Percentiles rank a stretch among this genome's conserved stretches.
Evolutionary conservation across 2,329 filamentous ascomycete species (phyloP).

Genomic region (Teratosphaeria nubilosa): DNA sequence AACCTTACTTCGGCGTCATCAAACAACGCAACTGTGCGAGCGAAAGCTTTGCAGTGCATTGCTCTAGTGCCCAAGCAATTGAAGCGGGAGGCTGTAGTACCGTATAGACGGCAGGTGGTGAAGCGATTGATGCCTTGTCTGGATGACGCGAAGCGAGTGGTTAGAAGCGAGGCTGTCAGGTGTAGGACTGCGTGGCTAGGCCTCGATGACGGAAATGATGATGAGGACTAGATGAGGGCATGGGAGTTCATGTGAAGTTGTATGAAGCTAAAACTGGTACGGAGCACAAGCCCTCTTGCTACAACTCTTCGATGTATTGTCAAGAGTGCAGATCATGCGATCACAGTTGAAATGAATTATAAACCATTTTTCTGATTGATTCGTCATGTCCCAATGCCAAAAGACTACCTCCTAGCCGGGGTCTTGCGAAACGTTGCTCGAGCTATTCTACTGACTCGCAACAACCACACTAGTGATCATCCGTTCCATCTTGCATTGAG

Average conservation of each 20-base stretch:
- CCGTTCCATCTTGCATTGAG: neutral
- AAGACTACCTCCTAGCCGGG: too few species aligned
- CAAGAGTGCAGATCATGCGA: neutral
- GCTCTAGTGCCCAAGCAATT: constrained; percentile 38
- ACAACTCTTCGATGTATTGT: neutral
- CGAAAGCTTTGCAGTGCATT: constrained; percentile 39
- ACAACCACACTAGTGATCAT: neutral
- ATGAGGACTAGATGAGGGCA: constrained; percentile 32
- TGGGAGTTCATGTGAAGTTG: neutral
- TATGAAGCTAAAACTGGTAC: neutral
- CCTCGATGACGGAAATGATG: constrained; percentile 46
- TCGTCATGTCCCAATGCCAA: too few species aligned
- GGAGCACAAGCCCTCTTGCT: neutral
- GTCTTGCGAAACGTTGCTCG: neutral
- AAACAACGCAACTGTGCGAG: constrained; percentile 35
- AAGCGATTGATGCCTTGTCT: constrained; percentile 44
- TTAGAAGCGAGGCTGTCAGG: constrained; percentile 52
- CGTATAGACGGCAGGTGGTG: constrained; percentile 48
- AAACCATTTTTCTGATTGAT: neutral
- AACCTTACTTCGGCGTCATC: constrained; percentile 29
- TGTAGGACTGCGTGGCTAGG: constrained; percentile 51
- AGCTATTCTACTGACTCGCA: neutral
- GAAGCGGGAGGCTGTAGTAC: constrained; percentile 43
- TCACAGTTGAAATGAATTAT: too few species aligned
- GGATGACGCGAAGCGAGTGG: constrained; percentile 54